These are phyloP conservation scores for Acer negundo DNA, from an alignment of 345 rosid genomes.

Conservation along the genomic window DNA sequence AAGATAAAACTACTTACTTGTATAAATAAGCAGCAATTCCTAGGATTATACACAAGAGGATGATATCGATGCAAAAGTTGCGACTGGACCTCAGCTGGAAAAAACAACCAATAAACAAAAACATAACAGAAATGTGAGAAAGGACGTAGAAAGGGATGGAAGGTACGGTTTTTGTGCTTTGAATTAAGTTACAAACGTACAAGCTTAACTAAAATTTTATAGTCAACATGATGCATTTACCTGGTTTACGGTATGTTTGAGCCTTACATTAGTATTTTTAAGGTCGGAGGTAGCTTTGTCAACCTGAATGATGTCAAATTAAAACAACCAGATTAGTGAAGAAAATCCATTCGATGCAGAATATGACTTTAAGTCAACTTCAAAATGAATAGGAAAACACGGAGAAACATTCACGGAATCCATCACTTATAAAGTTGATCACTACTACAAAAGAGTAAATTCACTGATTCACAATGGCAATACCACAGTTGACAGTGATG, in stretches of 20 bases:
- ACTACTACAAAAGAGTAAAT: not conserved
- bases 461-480: not conserved
- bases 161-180: slow-evolving; percentile 19
- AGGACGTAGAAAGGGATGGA: not conserved
- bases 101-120: slow-evolving; percentile 6
- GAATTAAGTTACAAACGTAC: slow-evolving; percentile 9
- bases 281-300: slow-evolving; percentile 81
- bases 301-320: slow-evolving; percentile 46
- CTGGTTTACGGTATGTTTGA: slow-evolving; percentile 79
- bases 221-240: slow-evolving; percentile 28
- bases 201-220: slow-evolving; percentile 5
- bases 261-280: slow-evolving; percentile 78
- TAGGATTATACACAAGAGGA: slow-evolving; percentile 68
- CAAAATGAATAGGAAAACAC: slow-evolving; percentile 12
- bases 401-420: not conserved
- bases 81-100: slow-evolving; percentile 83
- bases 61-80: slow-evolving; percentile 88
- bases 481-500: not conserved
- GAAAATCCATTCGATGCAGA: not conserved
- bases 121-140: not conserved
- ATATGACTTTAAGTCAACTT: not conserved
- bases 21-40: slow-evolving; percentile 91
- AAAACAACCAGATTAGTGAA: slow-evolving; percentile 1
- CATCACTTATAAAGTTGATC: not conserved
- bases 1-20: slow-evolving; percentile 55